Percentiles rank a stretch among this genome's conserved stretches.
phyloP scores from a whole-genome alignment of 441 rosid species.

The Erodium texanum region DNA sequence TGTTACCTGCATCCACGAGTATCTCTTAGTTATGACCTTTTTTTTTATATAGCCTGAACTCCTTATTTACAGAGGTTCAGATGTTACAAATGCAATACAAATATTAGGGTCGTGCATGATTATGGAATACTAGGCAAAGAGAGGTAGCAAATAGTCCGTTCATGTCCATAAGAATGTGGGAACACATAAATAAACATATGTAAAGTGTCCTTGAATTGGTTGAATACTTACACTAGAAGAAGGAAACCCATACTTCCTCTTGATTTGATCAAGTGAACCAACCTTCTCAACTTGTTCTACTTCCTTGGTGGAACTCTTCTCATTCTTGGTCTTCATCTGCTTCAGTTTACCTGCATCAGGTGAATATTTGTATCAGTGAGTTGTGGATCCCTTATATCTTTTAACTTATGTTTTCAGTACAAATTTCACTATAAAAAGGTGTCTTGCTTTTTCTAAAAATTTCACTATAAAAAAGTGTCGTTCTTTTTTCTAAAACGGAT shows the following conservation, averaged over 20 bases:
- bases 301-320: constrained; percentile 41
- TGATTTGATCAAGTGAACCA: constrained; percentile 62
- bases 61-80: too few species aligned
- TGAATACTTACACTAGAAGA: constrained; percentile 43
- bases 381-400: background rate
- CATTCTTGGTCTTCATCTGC: constrained; percentile 56
- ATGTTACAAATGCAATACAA: background rate
- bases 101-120: background rate
- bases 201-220: constrained; percentile 6
- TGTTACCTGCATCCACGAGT: constrained; percentile 43
- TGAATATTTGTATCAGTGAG: background rate
- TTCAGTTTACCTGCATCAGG: constrained; percentile 48
- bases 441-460: background rate
- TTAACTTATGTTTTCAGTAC: background rate
- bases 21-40: background rate
- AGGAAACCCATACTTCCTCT: constrained; percentile 82
- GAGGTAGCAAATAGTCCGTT: background rate
- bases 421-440: background rate
- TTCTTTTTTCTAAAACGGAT: too few species aligned
- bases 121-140: too few species aligned
- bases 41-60: too few species aligned
- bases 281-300: constrained; percentile 45
- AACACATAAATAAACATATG: background rate
- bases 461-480: background rate
- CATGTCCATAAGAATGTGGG: background rate